Percentiles rank a stretch among this genome's conserved stretches.
phyloP scores from a whole-genome alignment of 352 stramenopile species.

The Phytophthora agathidicida region DNA sequence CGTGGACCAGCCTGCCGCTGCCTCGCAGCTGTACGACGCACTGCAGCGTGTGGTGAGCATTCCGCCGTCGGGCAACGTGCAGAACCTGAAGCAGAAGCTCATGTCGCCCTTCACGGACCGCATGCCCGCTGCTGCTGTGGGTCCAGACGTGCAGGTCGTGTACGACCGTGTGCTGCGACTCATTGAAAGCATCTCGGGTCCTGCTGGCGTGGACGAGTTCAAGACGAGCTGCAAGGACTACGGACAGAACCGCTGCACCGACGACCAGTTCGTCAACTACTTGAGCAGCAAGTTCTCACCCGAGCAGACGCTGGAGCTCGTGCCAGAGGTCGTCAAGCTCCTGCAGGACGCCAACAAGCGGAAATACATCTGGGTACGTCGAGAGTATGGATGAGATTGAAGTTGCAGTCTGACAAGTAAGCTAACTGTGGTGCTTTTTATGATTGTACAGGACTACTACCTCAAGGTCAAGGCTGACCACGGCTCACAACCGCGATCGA shows the following conservation, averaged over 20 bases:
- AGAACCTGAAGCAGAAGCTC: conserved; percentile 65
- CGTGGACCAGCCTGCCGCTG: conserved; percentile 82
- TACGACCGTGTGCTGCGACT: conserved; percentile 84
- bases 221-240: conserved; percentile 89
- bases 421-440: conserved; percentile 15
- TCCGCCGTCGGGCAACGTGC: conserved; percentile 59
- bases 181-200: conserved; percentile 68
- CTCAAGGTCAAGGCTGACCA: conserved; percentile 72
- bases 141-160: conserved; percentile 81
- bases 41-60: conserved; percentile 80
- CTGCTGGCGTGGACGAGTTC: conserved; percentile 76
- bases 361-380: conserved; percentile 83
- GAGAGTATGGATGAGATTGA: background rate
- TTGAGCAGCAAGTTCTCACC: conserved; percentile 72
- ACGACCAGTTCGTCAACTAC: conserved; percentile 75
- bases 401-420: background rate
- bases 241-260: conserved; percentile 79
- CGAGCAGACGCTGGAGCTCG: conserved; percentile 74
- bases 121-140: conserved; percentile 73
- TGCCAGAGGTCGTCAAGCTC: conserved; percentile 85
- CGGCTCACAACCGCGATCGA: conserved; percentile 17
- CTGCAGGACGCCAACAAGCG: conserved; percentile 85
- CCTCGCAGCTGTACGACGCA: conserved; percentile 82
- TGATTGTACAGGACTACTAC: conserved; percentile 65
- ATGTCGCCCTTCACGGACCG: conserved; percentile 73